A percentile compares a stretch with the other conserved stretches of the same genome.
Conservation (phyloP, 345 rosid species). For the Moricandia arvensis region DNA sequence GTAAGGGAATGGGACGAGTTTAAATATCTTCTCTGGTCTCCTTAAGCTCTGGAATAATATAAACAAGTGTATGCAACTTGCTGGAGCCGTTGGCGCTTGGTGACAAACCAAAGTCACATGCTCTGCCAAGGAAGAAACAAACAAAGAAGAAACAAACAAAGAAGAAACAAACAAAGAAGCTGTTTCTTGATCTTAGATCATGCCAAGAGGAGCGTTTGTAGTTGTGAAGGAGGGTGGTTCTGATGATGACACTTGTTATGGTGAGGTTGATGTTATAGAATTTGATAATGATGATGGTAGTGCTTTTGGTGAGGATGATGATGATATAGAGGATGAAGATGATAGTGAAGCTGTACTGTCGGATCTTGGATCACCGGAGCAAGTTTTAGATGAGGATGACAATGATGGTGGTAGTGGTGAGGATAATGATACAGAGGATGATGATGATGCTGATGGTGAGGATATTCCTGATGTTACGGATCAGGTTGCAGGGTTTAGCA, state of each 20-base stretch:
- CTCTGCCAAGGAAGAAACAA: too few relatives aligned
- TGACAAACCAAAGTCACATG: too few relatives aligned
- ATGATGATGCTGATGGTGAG: background rate
- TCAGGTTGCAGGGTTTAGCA: constrained; percentile 18
- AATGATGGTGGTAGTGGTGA: background rate
- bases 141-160: too few relatives aligned
- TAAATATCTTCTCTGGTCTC: too few relatives aligned
- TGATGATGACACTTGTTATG: background rate
- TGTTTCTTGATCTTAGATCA: constrained; percentile 3
- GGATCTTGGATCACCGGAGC: background rate
- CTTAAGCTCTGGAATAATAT: too few relatives aligned
- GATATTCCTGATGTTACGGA: background rate
- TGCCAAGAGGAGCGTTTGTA: background rate
- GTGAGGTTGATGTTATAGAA: background rate
- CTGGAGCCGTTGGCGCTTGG: too few relatives aligned
- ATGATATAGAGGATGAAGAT: too few relatives aligned
- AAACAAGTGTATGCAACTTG: too few relatives aligned
- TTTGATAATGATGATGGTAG: background rate
- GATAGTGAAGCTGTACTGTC: background rate
- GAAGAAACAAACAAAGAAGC: too few relatives aligned
- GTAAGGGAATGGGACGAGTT: too few relatives aligned
- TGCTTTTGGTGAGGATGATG: background rate
- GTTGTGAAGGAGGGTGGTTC: too few relatives aligned
- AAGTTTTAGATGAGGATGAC: background rate
- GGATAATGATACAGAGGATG: background rate